Evolutionary conservation across 345 rosid genomes (phyloP), one percentile per base, ranked within the genome.

Genomic region (Moringa oleifera): DNA sequence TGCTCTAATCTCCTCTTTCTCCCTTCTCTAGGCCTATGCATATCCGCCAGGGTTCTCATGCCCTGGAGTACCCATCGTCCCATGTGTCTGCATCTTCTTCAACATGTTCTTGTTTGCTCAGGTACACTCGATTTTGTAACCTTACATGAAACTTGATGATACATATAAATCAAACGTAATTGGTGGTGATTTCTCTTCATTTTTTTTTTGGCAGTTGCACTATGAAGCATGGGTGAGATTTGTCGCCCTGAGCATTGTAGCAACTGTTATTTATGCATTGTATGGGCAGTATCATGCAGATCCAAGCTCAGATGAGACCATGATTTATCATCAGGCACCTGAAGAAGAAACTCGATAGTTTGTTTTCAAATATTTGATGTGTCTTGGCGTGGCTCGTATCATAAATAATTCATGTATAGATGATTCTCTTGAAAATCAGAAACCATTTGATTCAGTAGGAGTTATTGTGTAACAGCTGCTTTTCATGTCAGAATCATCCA

Each of bases 51-150:
- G 96, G 57, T 94, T 94, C 73, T 68, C 85, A 57, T 94, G 99
- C 69, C 99, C 99, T 20, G 73, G 91, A 61, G 99, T 94, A 61
- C 97, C 99, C 16, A 49, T 87, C 18, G 53, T 94, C 68, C 99
- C 99, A 49, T 69, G 80, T 33, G 59, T 83, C 60, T 85, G 96
- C 80, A 85, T 94, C 73, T 87, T 91, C 80, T 84, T 94, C 77
- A 94, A 91, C 76, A 83, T 94, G 61, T 94, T 88, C 80, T 81
- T 94, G 68, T 88, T 88, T 79, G 96, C 97, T 76, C 97, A 91
- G 96, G 96, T 94, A 73, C 66, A 59, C 61, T 58, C 31, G 12
- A 4, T 33, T 11, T 11, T 33, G 5, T 33, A 33, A 4, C 37
- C 37, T 33, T 33, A 4, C 37, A 11, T 33, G 37, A n/a, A n/a